Evolutionary conservation across 169 alveolate species (phyloP), one percentile per base, ranked within the genome.

Genomic region (Eimeria nieschulzi): DNA sequence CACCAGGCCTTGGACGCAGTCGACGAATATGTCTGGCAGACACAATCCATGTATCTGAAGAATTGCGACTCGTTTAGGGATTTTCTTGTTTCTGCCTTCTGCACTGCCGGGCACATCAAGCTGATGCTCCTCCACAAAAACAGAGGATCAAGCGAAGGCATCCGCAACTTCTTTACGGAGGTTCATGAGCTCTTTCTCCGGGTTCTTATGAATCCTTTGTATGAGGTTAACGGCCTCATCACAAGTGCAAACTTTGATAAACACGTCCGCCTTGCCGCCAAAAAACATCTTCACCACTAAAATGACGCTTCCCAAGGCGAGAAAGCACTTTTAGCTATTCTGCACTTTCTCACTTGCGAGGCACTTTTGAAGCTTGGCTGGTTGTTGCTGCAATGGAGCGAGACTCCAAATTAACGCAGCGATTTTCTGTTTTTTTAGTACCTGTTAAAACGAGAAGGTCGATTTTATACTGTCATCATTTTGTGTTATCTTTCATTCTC

Each of bases 1-100:
- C 98, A 97, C 59, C 97, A 97, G 73, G 97, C 98, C 6, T 94
- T 97, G 66, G 98, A 97, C 83, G 95, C 96, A 13, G 92, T 97
- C 51, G 98, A 97, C 53, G 98, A 96, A 64, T 33, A 93, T 54
- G 96, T 97, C 19, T 95, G 96, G 96, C 93, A 70, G 26, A 94
- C 92, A 55, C 91, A 96, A 7, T 84, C 78, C 39, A 90, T 97
- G 96, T 97, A 95, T 85, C 93, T 97, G 76, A 97, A 96, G 93
- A 94, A 94, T 73, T 95, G 96, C 54, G 98, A 97, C 88, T 94
- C 94, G 17, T 97, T 97, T 90, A 96, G 97, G 68, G 97, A 94
- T 66, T 93, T 97, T 54, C 90, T 95, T 9, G 98, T 97, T 39
- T 96, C 98, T 15, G 98, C 98, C 33, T 97, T 95, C 73, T 97